Evolutionary conservation across 1,284 basidiomycete species (phyloP).

Genomic region (Rhodotorula glutinis): DNA sequence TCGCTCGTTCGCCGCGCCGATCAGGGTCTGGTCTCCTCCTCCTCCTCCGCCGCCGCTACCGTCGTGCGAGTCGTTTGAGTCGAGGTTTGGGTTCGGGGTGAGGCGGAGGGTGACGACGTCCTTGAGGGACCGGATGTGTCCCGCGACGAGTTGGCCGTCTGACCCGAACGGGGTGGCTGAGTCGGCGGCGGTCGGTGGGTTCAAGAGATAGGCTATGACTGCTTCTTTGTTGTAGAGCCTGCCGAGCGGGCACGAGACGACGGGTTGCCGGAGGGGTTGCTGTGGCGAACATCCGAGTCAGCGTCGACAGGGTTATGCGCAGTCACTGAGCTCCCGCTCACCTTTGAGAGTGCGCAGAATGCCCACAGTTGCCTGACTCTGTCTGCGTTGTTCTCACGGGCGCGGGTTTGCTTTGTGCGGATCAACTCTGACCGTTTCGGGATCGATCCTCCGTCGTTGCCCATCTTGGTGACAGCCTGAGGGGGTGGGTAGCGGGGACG

Average conservation of each 20-base stretch:
- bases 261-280: slow-evolving; percentile 75
- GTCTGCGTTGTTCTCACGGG: slow-evolving; percentile 70
- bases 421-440: slow-evolving; percentile 77
- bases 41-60: not conserved
- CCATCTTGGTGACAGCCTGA: slow-evolving; percentile 7
- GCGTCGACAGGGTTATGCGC: too few relatives aligned
- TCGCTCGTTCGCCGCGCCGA: slow-evolving; percentile 13
- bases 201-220: slow-evolving; percentile 77
- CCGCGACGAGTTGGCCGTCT: slow-evolving; percentile 49
- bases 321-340: slow-evolving; percentile 49
- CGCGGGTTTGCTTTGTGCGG: slow-evolving; percentile 69
- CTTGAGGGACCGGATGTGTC: slow-evolving; percentile 82
- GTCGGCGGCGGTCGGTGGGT: slow-evolving; percentile 47
- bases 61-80: slow-evolving; percentile 3
- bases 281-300: slow-evolving; percentile 45
- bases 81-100: slow-evolving; percentile 62
- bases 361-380: slow-evolving; percentile 78
- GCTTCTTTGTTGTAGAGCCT: slow-evolving; percentile 94
- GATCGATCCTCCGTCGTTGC: slow-evolving; percentile 51
- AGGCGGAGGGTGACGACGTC: slow-evolving; percentile 79
- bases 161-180: slow-evolving; percentile 29
- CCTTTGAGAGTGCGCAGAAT: slow-evolving; percentile 89
- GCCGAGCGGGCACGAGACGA: slow-evolving; percentile 83
- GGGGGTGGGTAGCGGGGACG: not conserved
- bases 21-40: not conserved